Conservation (phyloP, 1,139 yeast genomes). For the Yamadazyma membranifaciens region DNA sequence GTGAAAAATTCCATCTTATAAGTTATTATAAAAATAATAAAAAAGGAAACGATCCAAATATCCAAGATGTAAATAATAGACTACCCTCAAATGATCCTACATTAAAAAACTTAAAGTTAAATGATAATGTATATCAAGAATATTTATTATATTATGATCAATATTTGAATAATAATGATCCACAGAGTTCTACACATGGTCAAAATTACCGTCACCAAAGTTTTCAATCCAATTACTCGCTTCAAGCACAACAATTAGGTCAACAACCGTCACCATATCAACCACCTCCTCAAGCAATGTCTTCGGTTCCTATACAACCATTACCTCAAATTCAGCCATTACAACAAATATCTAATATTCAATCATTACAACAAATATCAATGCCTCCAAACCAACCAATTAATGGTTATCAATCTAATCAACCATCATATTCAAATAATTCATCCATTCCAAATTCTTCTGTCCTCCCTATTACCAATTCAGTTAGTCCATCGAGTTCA, state of each 20-base stretch:
- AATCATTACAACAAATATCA: no score
- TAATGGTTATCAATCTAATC: neutral
- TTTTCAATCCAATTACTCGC: neutral
- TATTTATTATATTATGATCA: conserved; percentile 20
- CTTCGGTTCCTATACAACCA: neutral
- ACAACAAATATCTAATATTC: neutral
- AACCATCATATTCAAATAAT: neutral
- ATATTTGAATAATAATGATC: conserved; percentile 7
- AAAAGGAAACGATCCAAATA: neutral
- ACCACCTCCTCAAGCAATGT: neutral
- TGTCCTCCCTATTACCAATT: neutral
- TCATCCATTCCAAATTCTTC: neutral
- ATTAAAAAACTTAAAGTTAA: conserved; percentile 18
- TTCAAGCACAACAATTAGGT: neutral
- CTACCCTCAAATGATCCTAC: conserved; percentile 21
- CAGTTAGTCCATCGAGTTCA: neutral
- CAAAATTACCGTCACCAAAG: neutral
- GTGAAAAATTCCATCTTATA: conserved; percentile 55
- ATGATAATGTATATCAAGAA: conserved; percentile 21
- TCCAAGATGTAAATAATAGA: conserved; percentile 1
- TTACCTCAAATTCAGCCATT: conserved; percentile 2
- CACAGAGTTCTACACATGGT: neutral
- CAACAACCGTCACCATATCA: conserved; percentile 2
- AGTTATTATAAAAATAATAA: conserved; percentile 38
- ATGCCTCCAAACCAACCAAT: no score